Percentiles rank a stretch among this genome's conserved stretches.
phyloP scores from a whole-genome alignment of 2,329 filamentous ascomycete genomes.

The Fusarium protoensiforme region DNA sequence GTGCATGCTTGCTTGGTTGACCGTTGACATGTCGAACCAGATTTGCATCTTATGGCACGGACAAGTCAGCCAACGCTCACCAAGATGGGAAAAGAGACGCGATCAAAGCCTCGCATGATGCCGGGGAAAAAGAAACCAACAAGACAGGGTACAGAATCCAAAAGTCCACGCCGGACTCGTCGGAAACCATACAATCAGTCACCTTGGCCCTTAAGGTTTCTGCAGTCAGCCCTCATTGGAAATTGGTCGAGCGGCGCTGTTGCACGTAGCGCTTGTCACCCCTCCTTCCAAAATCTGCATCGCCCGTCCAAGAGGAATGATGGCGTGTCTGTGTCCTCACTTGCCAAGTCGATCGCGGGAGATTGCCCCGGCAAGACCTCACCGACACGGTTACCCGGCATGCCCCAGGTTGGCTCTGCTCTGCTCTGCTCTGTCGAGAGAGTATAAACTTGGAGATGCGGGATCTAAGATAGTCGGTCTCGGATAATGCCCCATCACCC shows the following conservation, averaged over 20 bases:
- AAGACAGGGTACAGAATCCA: neutral
- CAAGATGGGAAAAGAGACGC: neutral
- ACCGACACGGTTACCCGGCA: conserved; percentile 2
- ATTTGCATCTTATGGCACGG: neutral
- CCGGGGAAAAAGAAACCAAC: neutral
- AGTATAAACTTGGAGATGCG: neutral
- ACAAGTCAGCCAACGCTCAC: neutral
- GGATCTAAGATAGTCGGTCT: conserved; percentile 4
- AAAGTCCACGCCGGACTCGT: neutral
- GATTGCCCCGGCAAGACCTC: conserved; percentile 6
- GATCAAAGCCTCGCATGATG: neutral
- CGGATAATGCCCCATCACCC: neutral
- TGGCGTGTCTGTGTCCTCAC: conserved; percentile 9
- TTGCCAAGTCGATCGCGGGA: conserved; percentile 6
- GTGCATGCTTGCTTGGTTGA: neutral
- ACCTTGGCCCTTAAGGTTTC: neutral
- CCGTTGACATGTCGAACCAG: conserved; percentile 3
- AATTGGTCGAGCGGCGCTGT: neutral
- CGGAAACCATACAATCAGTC: neutral
- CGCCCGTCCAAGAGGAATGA: conserved; percentile 29
- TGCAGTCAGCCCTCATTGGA: neutral
- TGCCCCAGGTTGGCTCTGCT: neutral
- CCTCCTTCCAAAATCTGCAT: conserved; percentile 3
- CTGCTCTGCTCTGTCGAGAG: neutral
- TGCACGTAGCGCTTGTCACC: neutral